Evolutionary conservation across 768 basidiomycete species (phyloP), one percentile per base, ranked within the genome.

Genomic region (Leccinum longicurvipes): DNA sequence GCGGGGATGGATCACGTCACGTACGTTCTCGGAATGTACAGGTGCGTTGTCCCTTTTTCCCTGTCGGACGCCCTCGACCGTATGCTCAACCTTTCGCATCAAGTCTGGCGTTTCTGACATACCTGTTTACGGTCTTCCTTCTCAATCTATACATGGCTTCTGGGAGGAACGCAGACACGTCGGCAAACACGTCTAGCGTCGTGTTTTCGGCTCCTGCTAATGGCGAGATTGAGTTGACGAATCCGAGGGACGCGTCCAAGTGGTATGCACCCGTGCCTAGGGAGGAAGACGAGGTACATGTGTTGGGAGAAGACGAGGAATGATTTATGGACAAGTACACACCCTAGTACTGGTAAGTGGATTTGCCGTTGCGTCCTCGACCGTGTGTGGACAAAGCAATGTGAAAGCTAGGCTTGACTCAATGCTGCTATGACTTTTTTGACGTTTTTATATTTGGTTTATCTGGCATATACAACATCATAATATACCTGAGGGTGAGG

Each of bases 1-100:
- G 76, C 74, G 19, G 87, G 81, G 42, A 91, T 96, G 84, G 94
- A 96, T 68, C 91, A 93, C 64, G 93, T 94, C 55, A 93, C 93
- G 0, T 96, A 95, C 64, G 78, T 89, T 34, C 78, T 94, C 17
- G 87, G 90, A 66, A 86, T 93, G 79, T 87, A 85, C 74, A 87
- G 87, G 89, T 87, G 36, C 27, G 79, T 51, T 31, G 19, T 28
- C 54, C 32, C 44, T 24, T 19, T 4, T 2, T n/a, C 21, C 31
- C 6, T 24, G n/a, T 12, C 14, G 34, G 17, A 6, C 17, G 11
- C 25, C 36, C 41, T 52, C 48, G 31, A 15, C 46, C 34, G 8
- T n/a, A 9, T 21, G 4, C 19, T 61, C 31, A 39, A 47, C 56
- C 12, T 15, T 19, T 14, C 4, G 4, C 31, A 52, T 21, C 23